phyloP scores from a whole-genome alignment of 352 stramenopile genomes.

The Globisporangium viniferum region DNA sequence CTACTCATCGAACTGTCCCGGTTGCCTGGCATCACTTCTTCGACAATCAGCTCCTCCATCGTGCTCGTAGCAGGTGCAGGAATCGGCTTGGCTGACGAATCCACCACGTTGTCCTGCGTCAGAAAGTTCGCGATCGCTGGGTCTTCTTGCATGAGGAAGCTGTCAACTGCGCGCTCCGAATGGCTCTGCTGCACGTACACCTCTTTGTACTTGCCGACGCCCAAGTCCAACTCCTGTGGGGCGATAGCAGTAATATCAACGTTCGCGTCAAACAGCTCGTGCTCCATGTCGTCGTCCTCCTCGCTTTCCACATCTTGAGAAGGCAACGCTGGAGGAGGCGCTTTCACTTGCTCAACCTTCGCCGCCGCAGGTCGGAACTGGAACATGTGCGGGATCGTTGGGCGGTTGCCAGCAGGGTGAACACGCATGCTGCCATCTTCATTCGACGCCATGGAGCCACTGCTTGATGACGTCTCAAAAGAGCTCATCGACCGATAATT shows the following conservation, averaged over 20 bases:
- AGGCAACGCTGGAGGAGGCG: conserved; percentile 14
- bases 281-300: conserved; percentile 19
- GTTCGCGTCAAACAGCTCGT: conserved; percentile 27
- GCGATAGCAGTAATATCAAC: conserved; percentile 19
- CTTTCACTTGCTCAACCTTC: conserved; percentile 14
- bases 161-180: conserved; percentile 47
- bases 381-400: conserved; percentile 56
- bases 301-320: conserved; percentile 20
- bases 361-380: conserved; percentile 50
- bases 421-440: conserved; percentile 21
- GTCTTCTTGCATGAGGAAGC: conserved; percentile 40
- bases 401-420: conserved; percentile 28
- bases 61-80: conserved; percentile 1
- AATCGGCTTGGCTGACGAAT: neutral
- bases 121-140: conserved; percentile 15
- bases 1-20: conserved; percentile 20
- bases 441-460: conserved; percentile 25
- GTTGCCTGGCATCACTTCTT: conserved; percentile 47
- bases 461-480: conserved; percentile 18
- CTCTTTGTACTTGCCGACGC: conserved; percentile 58
- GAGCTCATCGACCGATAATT: conserved; percentile 26
- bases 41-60: conserved; percentile 47
- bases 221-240: conserved; percentile 39
- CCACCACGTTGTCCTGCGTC: conserved; percentile 11
- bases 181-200: conserved; percentile 21